Conservation (phyloP, 768 basidiomycete genomes). For the Xerocomellus dryophilus region DNA sequence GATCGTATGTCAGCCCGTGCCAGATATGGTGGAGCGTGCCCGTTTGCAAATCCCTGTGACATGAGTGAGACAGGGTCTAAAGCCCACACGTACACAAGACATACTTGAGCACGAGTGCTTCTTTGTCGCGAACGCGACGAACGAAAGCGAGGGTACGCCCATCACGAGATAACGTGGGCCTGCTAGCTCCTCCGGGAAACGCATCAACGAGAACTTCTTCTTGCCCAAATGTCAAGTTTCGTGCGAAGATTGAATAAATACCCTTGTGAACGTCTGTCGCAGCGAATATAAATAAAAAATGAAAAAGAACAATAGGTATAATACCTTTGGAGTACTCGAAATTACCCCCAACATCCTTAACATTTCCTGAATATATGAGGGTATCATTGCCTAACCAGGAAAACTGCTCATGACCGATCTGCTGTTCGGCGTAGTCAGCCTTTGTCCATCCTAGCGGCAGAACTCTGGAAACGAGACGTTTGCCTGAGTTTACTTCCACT, state of each 20-base stretch:
- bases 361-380: slow-evolving; percentile 66
- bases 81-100: slow-evolving; percentile 13
- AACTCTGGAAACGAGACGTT: slow-evolving; percentile 50
- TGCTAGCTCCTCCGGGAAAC: slow-evolving; percentile 68
- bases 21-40: slow-evolving; percentile 64
- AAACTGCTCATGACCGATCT: slow-evolving; percentile 72
- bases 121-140: slow-evolving; percentile 67
- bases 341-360: slow-evolving; percentile 41
- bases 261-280: slow-evolving; percentile 61
- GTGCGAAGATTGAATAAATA: slow-evolving; percentile 68
- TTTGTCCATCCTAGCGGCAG: slow-evolving; percentile 61
- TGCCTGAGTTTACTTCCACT: slow-evolving; percentile 44
- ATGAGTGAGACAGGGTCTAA: neutral
- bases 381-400: slow-evolving; percentile 58
- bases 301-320: neutral
- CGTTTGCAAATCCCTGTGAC: slow-evolving; percentile 56
- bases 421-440: slow-evolving; percentile 60
- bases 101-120: slow-evolving; percentile 70
- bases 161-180: slow-evolving; percentile 69
- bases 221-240: slow-evolving; percentile 54
- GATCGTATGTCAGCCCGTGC: slow-evolving; percentile 69
- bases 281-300: neutral
- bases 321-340: slow-evolving; percentile 69
- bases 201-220: slow-evolving; percentile 53
- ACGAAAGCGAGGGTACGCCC: slow-evolving; percentile 71